These are phyloP conservation scores for Trapa bicornis DNA, from an alignment of 345 rosid genomes.

Conservation along the genomic window DNA sequence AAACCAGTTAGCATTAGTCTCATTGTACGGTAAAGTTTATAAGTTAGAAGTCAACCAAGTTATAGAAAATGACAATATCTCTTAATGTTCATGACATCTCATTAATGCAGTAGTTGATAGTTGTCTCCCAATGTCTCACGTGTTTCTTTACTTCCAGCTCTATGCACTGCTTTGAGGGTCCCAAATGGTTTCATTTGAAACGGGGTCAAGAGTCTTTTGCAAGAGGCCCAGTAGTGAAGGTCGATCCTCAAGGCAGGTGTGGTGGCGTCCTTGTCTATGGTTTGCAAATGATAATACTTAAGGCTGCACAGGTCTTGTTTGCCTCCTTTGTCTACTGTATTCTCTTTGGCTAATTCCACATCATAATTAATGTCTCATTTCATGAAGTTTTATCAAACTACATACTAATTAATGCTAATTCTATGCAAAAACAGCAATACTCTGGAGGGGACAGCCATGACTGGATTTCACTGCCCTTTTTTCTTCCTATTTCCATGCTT, in stretches of 20 bases:
- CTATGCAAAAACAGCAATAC: not conserved
- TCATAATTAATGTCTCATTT: not conserved
- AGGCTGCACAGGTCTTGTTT: constrained; percentile 72
- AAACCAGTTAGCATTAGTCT: no score
- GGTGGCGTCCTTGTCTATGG: constrained; percentile 83
- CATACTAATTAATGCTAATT: not conserved
- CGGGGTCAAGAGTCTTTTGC: constrained; percentile 92
- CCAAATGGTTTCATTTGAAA: constrained; percentile 89
- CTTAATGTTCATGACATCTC: not conserved
- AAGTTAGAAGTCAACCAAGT: no score
- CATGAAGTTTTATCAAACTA: not conserved
- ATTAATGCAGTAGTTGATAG: not conserved
- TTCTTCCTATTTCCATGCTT: not conserved
- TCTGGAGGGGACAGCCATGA: not conserved
- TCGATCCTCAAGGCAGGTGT: constrained; percentile 99
- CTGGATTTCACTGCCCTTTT: not conserved
- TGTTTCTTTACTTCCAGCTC: constrained; percentile 44
- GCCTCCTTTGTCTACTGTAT: constrained; percentile 9
- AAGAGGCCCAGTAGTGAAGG: constrained; percentile 69
- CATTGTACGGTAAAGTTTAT: no score
- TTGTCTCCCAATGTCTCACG: not conserved
- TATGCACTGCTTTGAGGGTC: constrained; percentile 98
- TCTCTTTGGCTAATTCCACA: not conserved
- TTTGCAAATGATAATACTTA: constrained; percentile 91
- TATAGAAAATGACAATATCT: no score